A percentile compares a stretch with the other conserved stretches of the same genome.
These are phyloP conservation scores for Collariella sp. DNA, from an alignment of 495 filamentous ascomycete genomes.

Conservation along the genomic window DNA sequence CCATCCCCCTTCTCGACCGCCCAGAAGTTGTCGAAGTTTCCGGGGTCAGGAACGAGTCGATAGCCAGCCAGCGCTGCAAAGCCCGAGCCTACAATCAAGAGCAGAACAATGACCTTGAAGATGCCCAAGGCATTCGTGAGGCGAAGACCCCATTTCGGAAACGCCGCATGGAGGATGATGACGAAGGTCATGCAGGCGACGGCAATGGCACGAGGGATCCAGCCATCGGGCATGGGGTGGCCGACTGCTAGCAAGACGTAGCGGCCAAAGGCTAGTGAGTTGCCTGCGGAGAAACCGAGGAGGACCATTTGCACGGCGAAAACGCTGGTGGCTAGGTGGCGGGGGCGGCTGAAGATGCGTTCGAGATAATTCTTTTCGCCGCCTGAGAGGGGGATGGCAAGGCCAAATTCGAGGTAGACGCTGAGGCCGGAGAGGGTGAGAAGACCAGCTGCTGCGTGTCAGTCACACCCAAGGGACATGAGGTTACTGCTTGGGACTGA, in stretches of 20 bases:
- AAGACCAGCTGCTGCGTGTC: constrained; percentile 7
- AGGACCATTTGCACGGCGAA: constrained; percentile 51
- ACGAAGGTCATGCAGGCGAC: constrained; percentile 46
- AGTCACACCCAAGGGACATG: neutral
- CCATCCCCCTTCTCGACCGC: constrained; percentile 34
- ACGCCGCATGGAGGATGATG: constrained; percentile 47
- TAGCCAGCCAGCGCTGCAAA: constrained; percentile 32
- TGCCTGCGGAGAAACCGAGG: constrained; percentile 46
- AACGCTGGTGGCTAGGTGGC: constrained; percentile 52
- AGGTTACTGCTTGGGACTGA: neutral
- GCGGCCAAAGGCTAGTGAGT: constrained; percentile 58
- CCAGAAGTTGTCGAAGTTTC: constrained; percentile 30
- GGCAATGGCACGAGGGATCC: constrained; percentile 53
- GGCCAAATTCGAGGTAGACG: constrained; percentile 36
- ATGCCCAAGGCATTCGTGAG: constrained; percentile 56
- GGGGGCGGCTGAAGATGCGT: constrained; percentile 52
- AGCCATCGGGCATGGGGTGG: constrained; percentile 42
- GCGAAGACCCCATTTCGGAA: constrained; percentile 53
- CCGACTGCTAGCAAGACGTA: constrained; percentile 57
- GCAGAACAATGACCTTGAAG: constrained; percentile 55
- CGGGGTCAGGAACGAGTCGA: constrained; percentile 18
- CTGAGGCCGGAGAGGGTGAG: constrained; percentile 19
- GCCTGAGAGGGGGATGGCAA: constrained; percentile 42
- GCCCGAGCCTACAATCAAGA: constrained; percentile 55
- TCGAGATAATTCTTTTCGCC: constrained; percentile 56